Conservation (phyloP, 192 early-diverging fungal genomes). For the Coemansia sp. region DNA sequence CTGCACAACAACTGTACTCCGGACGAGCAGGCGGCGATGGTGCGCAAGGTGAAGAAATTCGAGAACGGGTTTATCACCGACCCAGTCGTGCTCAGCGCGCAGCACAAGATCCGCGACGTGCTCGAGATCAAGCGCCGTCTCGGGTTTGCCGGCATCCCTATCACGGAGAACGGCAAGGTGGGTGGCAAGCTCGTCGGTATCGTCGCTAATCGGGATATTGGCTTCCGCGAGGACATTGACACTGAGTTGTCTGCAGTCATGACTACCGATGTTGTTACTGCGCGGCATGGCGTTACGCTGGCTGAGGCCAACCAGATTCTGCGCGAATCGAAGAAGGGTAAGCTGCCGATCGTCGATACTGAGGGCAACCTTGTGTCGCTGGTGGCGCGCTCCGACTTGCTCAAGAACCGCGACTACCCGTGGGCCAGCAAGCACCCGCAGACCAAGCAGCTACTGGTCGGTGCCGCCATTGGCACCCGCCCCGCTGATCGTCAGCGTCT, state of each 20-base stretch:
- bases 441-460: constrained; percentile 92
- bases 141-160: constrained; percentile 97
- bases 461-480: constrained; percentile 93
- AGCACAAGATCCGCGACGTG: constrained; percentile 85
- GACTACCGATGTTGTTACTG: constrained; percentile 88
- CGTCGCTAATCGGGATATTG: constrained; percentile 96
- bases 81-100: constrained; percentile 83
- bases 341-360: constrained; percentile 93
- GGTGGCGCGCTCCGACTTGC: constrained; percentile 91
- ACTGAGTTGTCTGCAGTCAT: constrained; percentile 78
- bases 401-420: constrained; percentile 97
- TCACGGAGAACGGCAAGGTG: constrained; percentile 89
- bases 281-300: constrained; percentile 86
- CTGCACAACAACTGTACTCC: constrained; percentile 98
- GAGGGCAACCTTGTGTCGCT: constrained; percentile 85
- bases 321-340: constrained; percentile 91
- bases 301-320: constrained; percentile 90
- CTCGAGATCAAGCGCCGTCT: constrained; percentile 81
- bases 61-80: constrained; percentile 99
- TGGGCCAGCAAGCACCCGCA: constrained; percentile 80
- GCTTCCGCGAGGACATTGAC: constrained; percentile 78
- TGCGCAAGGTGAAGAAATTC: constrained; percentile 95
- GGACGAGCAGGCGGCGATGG: constrained; percentile 97
- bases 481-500: constrained; percentile 86
- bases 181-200: constrained; percentile 93